phyloP scores from a whole-genome alignment of 306 rosid species.

The Adenanthera pavonina region DNA sequence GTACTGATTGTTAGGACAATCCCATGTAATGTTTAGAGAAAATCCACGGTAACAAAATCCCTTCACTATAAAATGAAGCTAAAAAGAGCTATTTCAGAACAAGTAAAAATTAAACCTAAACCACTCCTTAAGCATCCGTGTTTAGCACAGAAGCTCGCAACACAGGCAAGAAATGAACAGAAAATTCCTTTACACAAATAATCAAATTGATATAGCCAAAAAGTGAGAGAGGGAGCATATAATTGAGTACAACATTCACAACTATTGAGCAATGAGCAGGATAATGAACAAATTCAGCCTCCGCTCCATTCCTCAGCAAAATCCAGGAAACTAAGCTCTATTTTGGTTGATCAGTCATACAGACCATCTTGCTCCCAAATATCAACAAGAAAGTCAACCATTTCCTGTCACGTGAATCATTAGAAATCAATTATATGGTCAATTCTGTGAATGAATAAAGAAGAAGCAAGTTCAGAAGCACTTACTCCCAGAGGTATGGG shows the following conservation, averaged over 20 bases:
- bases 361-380: slow-evolving; percentile 87
- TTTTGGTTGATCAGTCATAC: slow-evolving; percentile 54
- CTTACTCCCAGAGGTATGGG: slow-evolving; percentile 84
- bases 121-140: background rate
- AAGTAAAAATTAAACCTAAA: background rate
- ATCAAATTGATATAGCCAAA: slow-evolving; percentile 20
- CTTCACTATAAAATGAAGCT: background rate
- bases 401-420: slow-evolving; percentile 66
- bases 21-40: background rate
- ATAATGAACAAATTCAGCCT: slow-evolving; percentile 26
- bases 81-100: background rate
- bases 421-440: background rate
- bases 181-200: background rate
- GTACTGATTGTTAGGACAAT: background rate
- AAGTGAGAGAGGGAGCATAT: background rate
- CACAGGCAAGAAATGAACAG: background rate
- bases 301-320: slow-evolving; percentile 26
- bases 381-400: slow-evolving; percentile 83
- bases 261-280: background rate
- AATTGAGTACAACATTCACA: slow-evolving; percentile 24
- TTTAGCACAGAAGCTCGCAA: background rate
- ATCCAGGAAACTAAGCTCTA: slow-evolving; percentile 9
- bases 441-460: slow-evolving; percentile 23
- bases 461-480: slow-evolving; percentile 2
- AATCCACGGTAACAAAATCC: background rate